Conservation (phyloP, 2,329 filamentous ascomycete species). For the Venturia carpophila region DNA sequence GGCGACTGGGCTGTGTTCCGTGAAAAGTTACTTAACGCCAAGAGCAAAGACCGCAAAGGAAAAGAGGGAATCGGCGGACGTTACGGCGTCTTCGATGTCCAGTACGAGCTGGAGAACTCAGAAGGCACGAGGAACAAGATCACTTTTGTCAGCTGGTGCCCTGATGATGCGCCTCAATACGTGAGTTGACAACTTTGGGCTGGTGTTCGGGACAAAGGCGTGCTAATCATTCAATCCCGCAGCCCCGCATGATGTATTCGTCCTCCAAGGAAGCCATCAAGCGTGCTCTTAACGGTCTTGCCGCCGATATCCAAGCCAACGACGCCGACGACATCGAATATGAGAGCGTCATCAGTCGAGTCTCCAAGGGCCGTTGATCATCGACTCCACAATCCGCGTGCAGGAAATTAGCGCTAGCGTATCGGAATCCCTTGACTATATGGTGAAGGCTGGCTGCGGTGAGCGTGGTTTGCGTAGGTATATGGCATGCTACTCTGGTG, state of each 20-base stretch:
- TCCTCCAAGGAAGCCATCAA: conserved; percentile 83
- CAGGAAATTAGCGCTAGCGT: background rate
- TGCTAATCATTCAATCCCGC: conserved; percentile 20
- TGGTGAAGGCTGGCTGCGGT: background rate
- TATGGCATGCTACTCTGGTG: background rate
- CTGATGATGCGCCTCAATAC: conserved; percentile 71
- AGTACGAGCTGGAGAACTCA: conserved; percentile 63
- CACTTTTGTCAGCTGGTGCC: conserved; percentile 68
- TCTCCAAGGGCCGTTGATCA: conserved; percentile 44
- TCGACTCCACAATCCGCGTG: background rate
- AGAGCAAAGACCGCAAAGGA: conserved; percentile 60
- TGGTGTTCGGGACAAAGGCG: background rate
- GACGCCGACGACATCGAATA: conserved; percentile 76
- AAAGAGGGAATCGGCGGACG: conserved; percentile 55
- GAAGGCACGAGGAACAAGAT: conserved; percentile 58
- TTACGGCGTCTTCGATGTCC: conserved; percentile 80
- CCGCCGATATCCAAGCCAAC: conserved; percentile 74
- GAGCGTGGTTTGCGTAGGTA: background rate
- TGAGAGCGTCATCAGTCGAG: conserved; percentile 54
- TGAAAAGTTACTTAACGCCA: conserved; percentile 65
- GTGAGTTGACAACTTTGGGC: conserved; percentile 42
- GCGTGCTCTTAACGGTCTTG: conserved; percentile 67
- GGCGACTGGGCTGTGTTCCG: conserved; percentile 66
- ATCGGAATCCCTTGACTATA: background rate
- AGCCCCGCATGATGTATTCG: conserved; percentile 87